These are phyloP conservation scores for Austroboletus eburneus DNA, from an alignment of 768 basidiomycete species.

Conservation along the genomic window DNA sequence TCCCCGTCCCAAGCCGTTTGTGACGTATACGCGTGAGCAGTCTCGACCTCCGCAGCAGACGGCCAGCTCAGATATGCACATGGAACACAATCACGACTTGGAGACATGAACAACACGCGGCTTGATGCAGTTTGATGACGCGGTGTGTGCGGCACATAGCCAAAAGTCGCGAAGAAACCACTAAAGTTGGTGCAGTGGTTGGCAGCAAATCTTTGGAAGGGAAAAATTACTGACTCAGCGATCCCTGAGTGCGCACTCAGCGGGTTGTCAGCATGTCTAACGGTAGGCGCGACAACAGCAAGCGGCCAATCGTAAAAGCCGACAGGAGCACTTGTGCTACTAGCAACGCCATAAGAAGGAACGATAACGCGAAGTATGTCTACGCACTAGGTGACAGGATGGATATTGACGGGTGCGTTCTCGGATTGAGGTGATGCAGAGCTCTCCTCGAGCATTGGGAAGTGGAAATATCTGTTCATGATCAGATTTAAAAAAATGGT, in stretches of 20 bases:
- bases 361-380: not conserved
- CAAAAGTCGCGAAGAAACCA: too few species aligned
- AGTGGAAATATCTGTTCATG: conserved; percentile 1
- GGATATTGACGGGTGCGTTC: not conserved
- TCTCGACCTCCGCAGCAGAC: not conserved
- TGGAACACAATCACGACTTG: not conserved
- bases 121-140: not conserved
- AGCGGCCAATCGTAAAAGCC: not conserved
- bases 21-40: not conserved
- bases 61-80: not conserved
- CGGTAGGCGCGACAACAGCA: not conserved
- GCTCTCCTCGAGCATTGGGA: not conserved
- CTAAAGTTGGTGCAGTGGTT: conserved; percentile 8
- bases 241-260: not conserved
- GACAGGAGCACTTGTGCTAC: not conserved
- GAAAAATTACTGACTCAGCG: conserved; percentile 11
- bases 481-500: not conserved
- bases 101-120: not conserved
- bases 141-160: not conserved
- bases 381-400: conserved; percentile 9
- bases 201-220: not conserved
- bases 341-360: conserved; percentile 2
- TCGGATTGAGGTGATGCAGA: not conserved
- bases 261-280: not conserved
- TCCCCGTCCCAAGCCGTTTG: not conserved